Evolutionary conservation across 306 rosid genomes (phyloP).

Genomic region (Quercus wislizeni): DNA sequence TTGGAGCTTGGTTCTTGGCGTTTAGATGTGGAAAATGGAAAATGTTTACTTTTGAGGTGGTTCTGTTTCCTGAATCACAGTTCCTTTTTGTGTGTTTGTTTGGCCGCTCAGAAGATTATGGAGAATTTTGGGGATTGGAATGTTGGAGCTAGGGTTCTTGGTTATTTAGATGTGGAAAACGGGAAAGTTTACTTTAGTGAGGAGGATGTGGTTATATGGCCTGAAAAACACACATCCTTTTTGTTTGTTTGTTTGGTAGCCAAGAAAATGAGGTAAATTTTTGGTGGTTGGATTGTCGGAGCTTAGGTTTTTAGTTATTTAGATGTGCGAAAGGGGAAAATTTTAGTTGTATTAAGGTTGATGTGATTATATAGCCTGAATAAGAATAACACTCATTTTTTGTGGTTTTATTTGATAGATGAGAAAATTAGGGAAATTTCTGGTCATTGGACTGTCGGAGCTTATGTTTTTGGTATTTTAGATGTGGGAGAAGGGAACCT

Average conservation of each 20-base stretch:
- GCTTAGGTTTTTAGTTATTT: not conserved
- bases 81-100: not conserved
- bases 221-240: not conserved
- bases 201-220: not conserved
- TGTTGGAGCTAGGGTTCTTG: not conserved
- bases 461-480: not conserved
- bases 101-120: not conserved
- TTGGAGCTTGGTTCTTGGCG: not conserved
- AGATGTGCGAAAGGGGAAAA: not conserved
- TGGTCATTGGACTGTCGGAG: not conserved
- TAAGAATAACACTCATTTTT: not conserved
- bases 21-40: not conserved
- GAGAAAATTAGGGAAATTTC: not conserved
- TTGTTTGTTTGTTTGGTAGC: not conserved
- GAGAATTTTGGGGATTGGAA: not conserved
- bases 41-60: not conserved
- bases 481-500: not conserved
- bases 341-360: not conserved
- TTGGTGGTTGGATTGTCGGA: not conserved
- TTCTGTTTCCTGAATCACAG: not conserved
- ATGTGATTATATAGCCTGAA: not conserved
- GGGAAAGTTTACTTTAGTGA: not conserved
- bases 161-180: not conserved
- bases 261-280: not conserved
- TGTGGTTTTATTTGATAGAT: constrained; percentile 11